Evolutionary conservation across 169 alveolate species (phyloP).

Genomic region (Theileria orientalis): DNA sequence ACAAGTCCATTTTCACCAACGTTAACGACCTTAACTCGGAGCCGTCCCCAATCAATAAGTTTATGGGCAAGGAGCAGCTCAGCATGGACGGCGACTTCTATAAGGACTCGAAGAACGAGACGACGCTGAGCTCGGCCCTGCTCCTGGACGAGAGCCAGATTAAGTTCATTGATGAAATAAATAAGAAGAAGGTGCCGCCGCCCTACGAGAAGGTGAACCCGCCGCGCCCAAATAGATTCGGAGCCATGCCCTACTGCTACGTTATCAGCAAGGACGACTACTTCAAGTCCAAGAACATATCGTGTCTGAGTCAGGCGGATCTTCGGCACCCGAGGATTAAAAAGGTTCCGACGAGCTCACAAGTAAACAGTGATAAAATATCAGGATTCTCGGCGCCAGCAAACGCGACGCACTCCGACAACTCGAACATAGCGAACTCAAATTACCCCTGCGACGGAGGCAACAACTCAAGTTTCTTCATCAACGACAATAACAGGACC

Average conservation of each 20-base stretch:
- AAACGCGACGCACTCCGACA: not conserved
- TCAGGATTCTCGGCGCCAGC: not conserved
- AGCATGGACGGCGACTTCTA: slow-evolving; percentile 1
- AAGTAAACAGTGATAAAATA: not conserved
- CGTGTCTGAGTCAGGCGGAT: not conserved
- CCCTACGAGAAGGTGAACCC: not conserved
- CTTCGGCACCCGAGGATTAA: not conserved
- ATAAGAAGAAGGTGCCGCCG: slow-evolving; percentile 15
- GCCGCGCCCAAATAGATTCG: slow-evolving; percentile 2
- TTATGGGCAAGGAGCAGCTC: not conserved
- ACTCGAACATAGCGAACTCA: not conserved
- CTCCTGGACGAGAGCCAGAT: not conserved
- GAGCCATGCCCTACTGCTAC: slow-evolving; percentile 47
- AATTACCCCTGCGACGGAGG: not conserved
- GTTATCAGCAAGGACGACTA: slow-evolving; percentile 33
- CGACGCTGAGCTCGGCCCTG: not conserved
- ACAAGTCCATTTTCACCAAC: not conserved
- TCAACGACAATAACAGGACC: not conserved
- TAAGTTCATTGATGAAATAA: slow-evolving; percentile 2
- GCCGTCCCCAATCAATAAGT: not conserved
- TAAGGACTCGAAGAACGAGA: not conserved
- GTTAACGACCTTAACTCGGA: slow-evolving; percentile 2
- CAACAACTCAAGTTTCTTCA: not conserved
- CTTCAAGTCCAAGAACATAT: not conserved
- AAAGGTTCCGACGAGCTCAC: not conserved